Conservation (phyloP, 78 protist genomes). For the Bigelowiella natans region DNA sequence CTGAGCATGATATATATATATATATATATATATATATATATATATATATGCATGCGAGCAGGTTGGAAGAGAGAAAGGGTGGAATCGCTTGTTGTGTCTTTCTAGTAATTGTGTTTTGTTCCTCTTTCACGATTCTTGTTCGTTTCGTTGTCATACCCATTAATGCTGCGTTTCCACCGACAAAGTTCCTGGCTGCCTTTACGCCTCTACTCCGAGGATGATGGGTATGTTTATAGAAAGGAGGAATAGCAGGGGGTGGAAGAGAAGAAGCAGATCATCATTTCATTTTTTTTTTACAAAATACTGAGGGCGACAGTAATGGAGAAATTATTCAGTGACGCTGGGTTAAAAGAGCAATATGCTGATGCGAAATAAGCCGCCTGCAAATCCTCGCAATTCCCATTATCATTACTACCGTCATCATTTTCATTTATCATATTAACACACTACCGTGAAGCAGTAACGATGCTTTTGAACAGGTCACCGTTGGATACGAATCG, state of each 20-base stretch:
- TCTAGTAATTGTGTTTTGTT: no score
- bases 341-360: no score
- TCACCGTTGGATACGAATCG: not conserved
- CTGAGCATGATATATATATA: no score
- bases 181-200: not conserved
- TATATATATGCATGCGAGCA: not conserved
- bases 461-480: not conserved
- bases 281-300: no score
- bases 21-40: not conserved
- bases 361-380: no score
- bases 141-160: not conserved
- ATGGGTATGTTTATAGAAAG: not conserved
- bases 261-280: not conserved
- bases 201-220: not conserved
- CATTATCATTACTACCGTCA: no score
- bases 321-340: no score
- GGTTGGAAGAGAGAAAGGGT: no score
- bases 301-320: no score
- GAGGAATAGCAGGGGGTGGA: not conserved
- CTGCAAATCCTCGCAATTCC: no score
- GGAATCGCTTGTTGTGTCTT: no score
- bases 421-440: no score
- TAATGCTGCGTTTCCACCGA: not conserved
- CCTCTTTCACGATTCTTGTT: not conserved
- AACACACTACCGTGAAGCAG: not conserved